These are phyloP conservation scores for Pelagomonas calceolata DNA, from an alignment of 108 stramenopile species.

Conservation along the genomic window DNA sequence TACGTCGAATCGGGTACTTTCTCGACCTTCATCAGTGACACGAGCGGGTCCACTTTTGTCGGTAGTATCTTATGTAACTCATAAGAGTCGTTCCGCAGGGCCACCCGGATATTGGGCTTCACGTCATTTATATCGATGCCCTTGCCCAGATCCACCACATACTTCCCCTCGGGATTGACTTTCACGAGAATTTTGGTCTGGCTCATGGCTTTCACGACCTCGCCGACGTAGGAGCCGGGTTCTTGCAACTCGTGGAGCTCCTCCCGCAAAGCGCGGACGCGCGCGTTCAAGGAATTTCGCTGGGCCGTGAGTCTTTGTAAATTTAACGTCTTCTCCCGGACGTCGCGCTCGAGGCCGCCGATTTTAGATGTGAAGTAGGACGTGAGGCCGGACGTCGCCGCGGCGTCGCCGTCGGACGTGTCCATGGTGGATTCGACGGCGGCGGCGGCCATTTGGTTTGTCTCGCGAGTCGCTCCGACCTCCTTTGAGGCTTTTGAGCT, in stretches of 20 bases:
- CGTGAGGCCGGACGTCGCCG: constrained; percentile 10
- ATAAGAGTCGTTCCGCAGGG: constrained; percentile 95
- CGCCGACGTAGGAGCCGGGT: constrained; percentile 94
- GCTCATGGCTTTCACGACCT: constrained; percentile 99
- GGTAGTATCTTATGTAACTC: constrained; percentile 96
- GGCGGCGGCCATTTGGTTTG: too few relatives aligned
- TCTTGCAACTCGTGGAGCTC: constrained; percentile 96
- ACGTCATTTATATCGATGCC: constrained; percentile 92
- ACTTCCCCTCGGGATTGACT: constrained; percentile 98
- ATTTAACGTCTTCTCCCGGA: constrained; percentile 44
- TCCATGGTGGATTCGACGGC: too few relatives aligned
- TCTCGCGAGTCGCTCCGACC: too few relatives aligned
- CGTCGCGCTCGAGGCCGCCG: constrained; percentile 40
- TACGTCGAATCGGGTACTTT: constrained; percentile 99
- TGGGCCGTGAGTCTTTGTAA: constrained; percentile 53
- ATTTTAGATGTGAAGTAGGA: constrained; percentile 44
- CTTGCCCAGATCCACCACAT: constrained; percentile 93
- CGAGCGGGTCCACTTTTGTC: constrained; percentile 97
- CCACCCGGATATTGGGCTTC: constrained; percentile 94
- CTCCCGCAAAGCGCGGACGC: constrained; percentile 42
- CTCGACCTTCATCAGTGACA: constrained; percentile 98
- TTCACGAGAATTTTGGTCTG: constrained; percentile 95
- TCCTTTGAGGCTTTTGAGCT: too few relatives aligned
- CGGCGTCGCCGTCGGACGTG: background rate
- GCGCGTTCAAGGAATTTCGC: constrained; percentile 53